Base-by-base conservation (phyloP, 164 flowering plant species). In the Chloranthus sessilifolius region DNA sequence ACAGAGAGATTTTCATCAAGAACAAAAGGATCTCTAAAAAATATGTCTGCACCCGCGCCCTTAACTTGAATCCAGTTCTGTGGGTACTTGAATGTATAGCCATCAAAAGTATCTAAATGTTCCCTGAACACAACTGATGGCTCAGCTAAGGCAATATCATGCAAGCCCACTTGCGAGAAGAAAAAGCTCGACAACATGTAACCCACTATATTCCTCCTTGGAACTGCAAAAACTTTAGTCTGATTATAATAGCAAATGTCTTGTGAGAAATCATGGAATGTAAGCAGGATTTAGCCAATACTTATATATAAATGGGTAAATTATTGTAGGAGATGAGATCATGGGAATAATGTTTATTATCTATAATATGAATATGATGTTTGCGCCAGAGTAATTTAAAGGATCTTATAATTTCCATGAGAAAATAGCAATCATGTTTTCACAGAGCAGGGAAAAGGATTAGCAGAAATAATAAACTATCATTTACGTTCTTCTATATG, bases 21-120 rank as follows among this genome's bases (percentile, higher is more conserved):
- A 52, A 92, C 73, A 73, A 41, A 80, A 34, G 98, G 98, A 46
- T 92, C 98, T 68, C 98, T 76, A 41, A 72, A 70, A 55, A 78
- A 90, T 65, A 90, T 74, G 52, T 90, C 95, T n/a, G 95, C 98
- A 43, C 90, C 91, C 1, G 95, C 83, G 28, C 98, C 98, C 58
- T 80, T 76, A 10, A 87, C 98, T 68, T 78, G 85, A 61, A 90
- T 87, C 98, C 96, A 91, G 59, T 82, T 92, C 62, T 70, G 47
- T 27, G 98, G 98, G 57, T 83, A 92, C 61, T 61, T 73, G 67
- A 92, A 82, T 0, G 88, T 65, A 57, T 88, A 92, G 10, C 98
- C 96, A 82, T 92, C 96, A 72, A 92, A 92, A 11, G 75, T 74
- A 60, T 92, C 95, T 29, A 85, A 73, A 60, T 83, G 79, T 64